A percentile compares a stretch with the other conserved stretches of the same genome.
phyloP scores from a whole-genome alignment of 2,329 filamentous ascomycete species.

The Aureobasidium melanogenum region DNA sequence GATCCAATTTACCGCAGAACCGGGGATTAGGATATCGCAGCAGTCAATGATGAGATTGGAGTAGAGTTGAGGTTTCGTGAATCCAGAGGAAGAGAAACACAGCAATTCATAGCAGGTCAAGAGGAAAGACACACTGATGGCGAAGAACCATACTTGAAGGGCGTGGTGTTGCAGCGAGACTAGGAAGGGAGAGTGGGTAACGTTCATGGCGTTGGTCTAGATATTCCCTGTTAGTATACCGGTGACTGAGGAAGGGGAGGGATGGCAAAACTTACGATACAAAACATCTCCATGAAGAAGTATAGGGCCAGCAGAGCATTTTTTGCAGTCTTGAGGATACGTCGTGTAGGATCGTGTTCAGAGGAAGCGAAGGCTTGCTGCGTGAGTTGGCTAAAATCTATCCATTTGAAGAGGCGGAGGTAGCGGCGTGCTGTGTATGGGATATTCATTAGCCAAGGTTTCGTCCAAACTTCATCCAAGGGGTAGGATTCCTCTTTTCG shows the following conservation, averaged over 20 bases:
- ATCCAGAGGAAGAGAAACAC: background rate
- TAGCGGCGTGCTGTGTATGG: slow-evolving; percentile 45
- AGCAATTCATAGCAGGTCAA: slow-evolving; percentile 34
- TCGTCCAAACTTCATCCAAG: too few relatives aligned
- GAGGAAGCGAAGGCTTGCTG: background rate
- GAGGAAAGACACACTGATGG: slow-evolving; percentile 43
- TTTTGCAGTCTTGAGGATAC: slow-evolving; percentile 47
- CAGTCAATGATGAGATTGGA: slow-evolving; percentile 47
- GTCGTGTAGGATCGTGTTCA: slow-evolving; percentile 20
- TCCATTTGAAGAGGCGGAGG: slow-evolving; percentile 57
- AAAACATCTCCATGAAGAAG: slow-evolving; percentile 56
- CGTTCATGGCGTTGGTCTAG: slow-evolving; percentile 40
- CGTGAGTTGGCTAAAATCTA: background rate
- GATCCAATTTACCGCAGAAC: slow-evolving; percentile 53
- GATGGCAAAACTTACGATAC: slow-evolving; percentile 43
- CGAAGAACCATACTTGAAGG: slow-evolving; percentile 62
- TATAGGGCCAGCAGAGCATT: slow-evolving; percentile 58
- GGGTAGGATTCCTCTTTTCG: too few relatives aligned
- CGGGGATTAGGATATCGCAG: slow-evolving; percentile 56
- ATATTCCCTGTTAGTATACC: background rate
- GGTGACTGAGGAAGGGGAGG: background rate
- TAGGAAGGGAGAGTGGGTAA: slow-evolving; percentile 36
- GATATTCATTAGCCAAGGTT: background rate
- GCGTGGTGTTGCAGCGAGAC: slow-evolving; percentile 46
- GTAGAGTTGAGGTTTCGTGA: slow-evolving; percentile 3